Evolutionary conservation across 495 filamentous ascomycete species (phyloP).

Genomic region (Daldinia loculata): DNA sequence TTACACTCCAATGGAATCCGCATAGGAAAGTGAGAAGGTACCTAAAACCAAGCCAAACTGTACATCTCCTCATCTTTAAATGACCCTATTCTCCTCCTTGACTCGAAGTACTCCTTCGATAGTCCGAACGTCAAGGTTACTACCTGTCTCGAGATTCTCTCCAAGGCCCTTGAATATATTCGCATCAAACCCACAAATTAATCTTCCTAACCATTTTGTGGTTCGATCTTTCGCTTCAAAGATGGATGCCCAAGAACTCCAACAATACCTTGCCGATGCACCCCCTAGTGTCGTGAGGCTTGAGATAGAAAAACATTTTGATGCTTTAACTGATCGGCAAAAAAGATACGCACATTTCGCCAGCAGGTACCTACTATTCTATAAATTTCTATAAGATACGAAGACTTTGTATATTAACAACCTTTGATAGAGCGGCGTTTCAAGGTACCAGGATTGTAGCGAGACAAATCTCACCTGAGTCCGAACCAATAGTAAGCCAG

Average conservation of each 20-base stretch:
- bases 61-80: constrained; percentile 29
- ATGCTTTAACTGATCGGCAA: constrained; percentile 76
- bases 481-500: constrained; percentile 71
- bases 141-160: constrained; percentile 12
- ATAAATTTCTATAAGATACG: not conserved
- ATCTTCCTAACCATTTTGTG: not conserved
- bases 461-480: constrained; percentile 90
- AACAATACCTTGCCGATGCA: constrained; percentile 86
- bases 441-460: constrained; percentile 85
- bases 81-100: constrained; percentile 38
- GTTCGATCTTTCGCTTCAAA: constrained; percentile 31
- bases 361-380: constrained; percentile 66
- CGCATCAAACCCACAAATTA: not conserved
- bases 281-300: constrained; percentile 87
- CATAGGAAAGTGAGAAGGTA: not conserved
- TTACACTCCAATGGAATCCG: not conserved
- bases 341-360: constrained; percentile 94
- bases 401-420: constrained; percentile 17
- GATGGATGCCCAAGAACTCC: constrained; percentile 61
- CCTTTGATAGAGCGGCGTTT: constrained; percentile 72
- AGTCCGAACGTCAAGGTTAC: constrained; percentile 29
- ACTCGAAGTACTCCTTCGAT: constrained; percentile 42
- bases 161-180: not conserved
- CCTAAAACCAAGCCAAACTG: not conserved
- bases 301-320: constrained; percentile 89